Evolutionary conservation across 2,329 filamentous ascomycete genomes (phyloP).

Genomic region (Fusarium xyrophilum): DNA sequence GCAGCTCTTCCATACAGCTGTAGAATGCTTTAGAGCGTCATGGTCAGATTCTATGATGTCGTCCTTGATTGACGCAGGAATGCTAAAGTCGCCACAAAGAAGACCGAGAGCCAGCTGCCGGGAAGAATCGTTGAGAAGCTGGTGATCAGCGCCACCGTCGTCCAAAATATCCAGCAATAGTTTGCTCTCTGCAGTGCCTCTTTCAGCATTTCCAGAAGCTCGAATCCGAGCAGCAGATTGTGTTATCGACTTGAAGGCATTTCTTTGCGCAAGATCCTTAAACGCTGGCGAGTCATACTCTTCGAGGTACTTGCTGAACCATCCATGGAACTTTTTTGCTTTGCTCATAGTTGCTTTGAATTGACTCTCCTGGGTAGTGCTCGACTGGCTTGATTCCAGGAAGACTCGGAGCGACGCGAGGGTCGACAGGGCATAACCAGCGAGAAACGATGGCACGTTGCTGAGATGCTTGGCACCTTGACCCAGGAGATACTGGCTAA

Average conservation of each 20-base stretch:
- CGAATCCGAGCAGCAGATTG: constrained; percentile 72
- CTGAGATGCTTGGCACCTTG: constrained; percentile 70
- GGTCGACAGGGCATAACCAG: constrained; percentile 80
- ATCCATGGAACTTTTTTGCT: constrained; percentile 76
- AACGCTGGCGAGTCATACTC: constrained; percentile 65
- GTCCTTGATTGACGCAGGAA: constrained; percentile 52
- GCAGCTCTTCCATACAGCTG: constrained; percentile 79
- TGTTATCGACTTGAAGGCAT: constrained; percentile 71
- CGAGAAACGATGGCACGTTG: constrained; percentile 75
- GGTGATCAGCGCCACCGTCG: constrained; percentile 68
- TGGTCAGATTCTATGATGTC: constrained; percentile 75
- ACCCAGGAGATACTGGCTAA: constrained; percentile 82
- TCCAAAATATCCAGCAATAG: constrained; percentile 80
- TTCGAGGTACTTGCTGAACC: constrained; percentile 76
- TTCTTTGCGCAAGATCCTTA: constrained; percentile 55
- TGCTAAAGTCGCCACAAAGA: constrained; percentile 77
- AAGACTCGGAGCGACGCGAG: constrained; percentile 81
- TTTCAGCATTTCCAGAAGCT: constrained; percentile 71
- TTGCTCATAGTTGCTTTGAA: constrained; percentile 78
- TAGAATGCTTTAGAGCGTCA: constrained; percentile 66
- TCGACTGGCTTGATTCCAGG: constrained; percentile 75
- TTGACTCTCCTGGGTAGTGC: constrained; percentile 84
- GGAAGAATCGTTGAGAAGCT: constrained; percentile 74
- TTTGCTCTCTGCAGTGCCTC: constrained; percentile 76
- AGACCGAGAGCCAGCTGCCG: constrained; percentile 73